Conservation (phyloP, 1,284 basidiomycete species). For the Cerrena zonata region DNA sequence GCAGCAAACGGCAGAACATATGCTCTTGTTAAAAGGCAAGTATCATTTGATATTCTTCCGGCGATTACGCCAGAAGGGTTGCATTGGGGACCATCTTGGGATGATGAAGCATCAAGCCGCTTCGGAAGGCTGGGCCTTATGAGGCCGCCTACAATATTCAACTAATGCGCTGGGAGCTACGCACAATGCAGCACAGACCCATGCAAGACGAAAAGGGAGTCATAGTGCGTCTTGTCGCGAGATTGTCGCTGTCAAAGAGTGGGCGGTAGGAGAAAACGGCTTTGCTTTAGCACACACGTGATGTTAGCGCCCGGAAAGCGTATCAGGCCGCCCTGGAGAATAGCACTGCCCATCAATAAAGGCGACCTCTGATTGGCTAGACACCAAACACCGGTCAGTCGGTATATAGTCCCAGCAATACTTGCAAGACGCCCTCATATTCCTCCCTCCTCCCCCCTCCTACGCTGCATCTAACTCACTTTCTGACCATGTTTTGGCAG, state of each 20-base stretch:
- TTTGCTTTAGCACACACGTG: background rate
- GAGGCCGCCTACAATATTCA: no score
- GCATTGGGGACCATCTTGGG: no score
- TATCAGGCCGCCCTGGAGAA: background rate
- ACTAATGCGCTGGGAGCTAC: no score
- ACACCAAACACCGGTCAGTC: constrained; percentile 5
- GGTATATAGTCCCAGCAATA: constrained; percentile 8
- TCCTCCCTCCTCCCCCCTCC: constrained; percentile 6
- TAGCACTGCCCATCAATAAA: constrained; percentile 1
- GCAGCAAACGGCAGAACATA: no score
- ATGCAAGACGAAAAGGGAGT: background rate
- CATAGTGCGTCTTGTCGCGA: background rate
- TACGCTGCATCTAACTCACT: background rate
- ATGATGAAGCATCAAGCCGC: no score
- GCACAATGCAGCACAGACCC: no score
- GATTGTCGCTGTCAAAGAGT: background rate
- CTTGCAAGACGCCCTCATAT: constrained; percentile 1
- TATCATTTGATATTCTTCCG: no score
- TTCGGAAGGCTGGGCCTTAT: no score
- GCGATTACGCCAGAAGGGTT: no score
- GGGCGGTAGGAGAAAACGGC: background rate
- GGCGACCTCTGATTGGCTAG: constrained; percentile 2
- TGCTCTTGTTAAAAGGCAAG: no score
- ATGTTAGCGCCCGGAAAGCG: background rate
- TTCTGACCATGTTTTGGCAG: no score